Base-by-base conservation (phyloP, 306 rosid genomes). In the Cicer pinnatifidum region DNA sequence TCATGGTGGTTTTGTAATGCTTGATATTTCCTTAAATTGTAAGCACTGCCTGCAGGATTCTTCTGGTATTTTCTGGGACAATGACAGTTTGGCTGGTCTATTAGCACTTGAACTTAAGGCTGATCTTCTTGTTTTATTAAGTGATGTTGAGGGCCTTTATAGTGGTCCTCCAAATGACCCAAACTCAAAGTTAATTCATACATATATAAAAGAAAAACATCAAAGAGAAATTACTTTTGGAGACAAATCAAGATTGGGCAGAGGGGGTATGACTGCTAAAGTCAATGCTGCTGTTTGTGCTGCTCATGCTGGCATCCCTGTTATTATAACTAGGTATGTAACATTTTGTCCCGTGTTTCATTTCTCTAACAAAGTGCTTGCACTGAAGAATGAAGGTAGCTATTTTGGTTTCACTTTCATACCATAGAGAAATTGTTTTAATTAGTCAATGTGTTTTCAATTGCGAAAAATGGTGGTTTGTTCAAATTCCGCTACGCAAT, bases 191-290 rank as follows among this genome's bases (percentile, higher is more conserved):
- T 79, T 94, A 71, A 94, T 94, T 74, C 95, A 90, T 62, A 94
- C 99, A 9, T 91, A 89, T 40, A 59, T 91, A 19, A 85, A 88
- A 41, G 91, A 94, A 80, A 94, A 86, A 81, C 99, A 94, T 81
- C 91, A 87, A 71, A 85, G 58, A 46, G 90, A 94, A 78, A 86
- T 94, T 28, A 89, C 97, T 61, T 94, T 94, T 83, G 99, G 97
- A 11, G 99, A 91, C 81, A 94, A 94, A 82, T 94, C 99, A 13
- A 87, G 97, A 79, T 67, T 91, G 38, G 98, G 98, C 40, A 89
- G 97, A 82, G 97, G 98, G 11, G 98, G 98, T 11, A 94, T 94
- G 98, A 89, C 95, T 23, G 97, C 98, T 64, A 94, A 91, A 86
- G 97, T 91, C 38, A 81, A 85, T 79, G 98, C 98, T 82, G 98